Conservation (phyloP, 139 green algal species). For the Raphidocelis subcapitata region DNA sequence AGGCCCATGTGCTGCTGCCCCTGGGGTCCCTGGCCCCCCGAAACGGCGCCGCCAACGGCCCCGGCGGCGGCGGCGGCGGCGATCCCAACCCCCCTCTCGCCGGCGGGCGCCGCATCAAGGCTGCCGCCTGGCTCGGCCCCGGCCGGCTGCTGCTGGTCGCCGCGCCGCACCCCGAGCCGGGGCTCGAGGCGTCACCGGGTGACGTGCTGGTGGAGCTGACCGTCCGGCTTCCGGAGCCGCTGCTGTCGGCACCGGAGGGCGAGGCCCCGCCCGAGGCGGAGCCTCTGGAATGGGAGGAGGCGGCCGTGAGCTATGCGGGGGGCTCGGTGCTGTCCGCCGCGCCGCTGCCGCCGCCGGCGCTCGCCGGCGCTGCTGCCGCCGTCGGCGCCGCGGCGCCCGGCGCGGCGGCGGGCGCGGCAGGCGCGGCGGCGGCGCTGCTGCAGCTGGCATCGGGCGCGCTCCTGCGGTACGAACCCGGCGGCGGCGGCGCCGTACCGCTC, state of each 20-base stretch:
- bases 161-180: slow-evolving; percentile 28
- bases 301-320: slow-evolving; percentile 13
- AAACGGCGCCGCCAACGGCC: background rate
- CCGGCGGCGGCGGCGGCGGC: slow-evolving; percentile 4
- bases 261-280: too few species aligned
- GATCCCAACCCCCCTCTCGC: slow-evolving; percentile 19
- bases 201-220: slow-evolving; percentile 35
- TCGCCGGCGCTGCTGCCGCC: too few species aligned
- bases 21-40: too few species aligned
- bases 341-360: background rate
- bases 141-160: slow-evolving; percentile 40
- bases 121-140: slow-evolving; percentile 23
- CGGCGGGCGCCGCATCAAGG: slow-evolving; percentile 24
- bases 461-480: background rate
- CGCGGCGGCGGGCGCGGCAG: too few species aligned
- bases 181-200: slow-evolving; percentile 24
- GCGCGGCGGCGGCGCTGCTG: too few species aligned
- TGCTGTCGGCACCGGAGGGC: too few species aligned
- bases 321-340: slow-evolving; percentile 11
- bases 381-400: too few species aligned
- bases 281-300: background rate
- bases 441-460: slow-evolving; percentile 26
- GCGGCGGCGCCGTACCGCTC: slow-evolving; percentile 3
- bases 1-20: too few species aligned
- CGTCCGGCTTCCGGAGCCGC: background rate